Percentiles rank a stretch among this genome's conserved stretches.
These are phyloP conservation scores for Lipomyces yamadae DNA, from an alignment of 805 yeast species.

Conservation along the genomic window DNA sequence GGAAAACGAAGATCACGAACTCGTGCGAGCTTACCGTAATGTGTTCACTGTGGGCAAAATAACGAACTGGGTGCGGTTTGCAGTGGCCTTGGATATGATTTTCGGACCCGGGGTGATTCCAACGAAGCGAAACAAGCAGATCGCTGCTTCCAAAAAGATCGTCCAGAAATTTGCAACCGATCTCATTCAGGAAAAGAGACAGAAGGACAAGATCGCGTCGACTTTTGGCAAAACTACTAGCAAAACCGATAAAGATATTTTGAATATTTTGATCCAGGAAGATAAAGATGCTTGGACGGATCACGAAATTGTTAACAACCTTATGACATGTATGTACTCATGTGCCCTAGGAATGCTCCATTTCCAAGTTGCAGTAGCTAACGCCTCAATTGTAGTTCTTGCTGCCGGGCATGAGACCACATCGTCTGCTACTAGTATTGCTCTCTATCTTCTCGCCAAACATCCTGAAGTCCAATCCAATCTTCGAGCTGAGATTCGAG, in stretches of 20 bases:
- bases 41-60: conserved; percentile 13
- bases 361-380: neutral
- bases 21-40: conserved; percentile 25
- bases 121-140: conserved; percentile 14
- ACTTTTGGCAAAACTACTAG: conserved; percentile 20
- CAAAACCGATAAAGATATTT: conserved; percentile 22
- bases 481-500: conserved; percentile 26
- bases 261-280: conserved; percentile 25
- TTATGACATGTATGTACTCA: conserved; percentile 28
- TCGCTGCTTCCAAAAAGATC: conserved; percentile 5
- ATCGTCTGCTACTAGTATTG: conserved; percentile 22
- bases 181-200: conserved; percentile 24
- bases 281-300: conserved; percentile 18
- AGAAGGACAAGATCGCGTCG: conserved; percentile 27
- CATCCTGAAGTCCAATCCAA: conserved; percentile 25
- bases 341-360: neutral
- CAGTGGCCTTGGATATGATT: neutral
- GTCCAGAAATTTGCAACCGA: conserved; percentile 16
- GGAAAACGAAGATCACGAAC: conserved; percentile 15
- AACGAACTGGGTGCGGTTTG: neutral
- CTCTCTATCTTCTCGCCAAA: conserved; percentile 21
- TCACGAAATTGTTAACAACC: conserved; percentile 24
- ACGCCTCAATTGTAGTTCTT: conserved; percentile 16
- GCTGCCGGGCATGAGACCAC: conserved; percentile 37
- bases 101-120: conserved; percentile 18